phyloP scores from a whole-genome alignment of 306 rosid species.

The Casuarina equisetifolia region DNA sequence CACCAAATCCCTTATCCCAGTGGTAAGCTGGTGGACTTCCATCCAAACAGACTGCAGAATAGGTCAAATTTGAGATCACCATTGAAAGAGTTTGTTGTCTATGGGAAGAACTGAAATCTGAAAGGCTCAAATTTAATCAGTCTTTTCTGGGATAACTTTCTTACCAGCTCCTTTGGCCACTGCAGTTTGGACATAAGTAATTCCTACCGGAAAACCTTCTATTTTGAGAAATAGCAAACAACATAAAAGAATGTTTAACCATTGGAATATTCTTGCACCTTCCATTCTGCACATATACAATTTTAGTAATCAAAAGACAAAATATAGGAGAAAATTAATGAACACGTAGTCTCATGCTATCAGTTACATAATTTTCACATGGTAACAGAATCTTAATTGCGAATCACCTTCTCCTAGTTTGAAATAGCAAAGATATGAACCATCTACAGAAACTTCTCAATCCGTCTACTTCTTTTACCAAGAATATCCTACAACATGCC shows the following conservation, averaged over 20 bases:
- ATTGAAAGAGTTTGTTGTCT: background rate
- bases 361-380: background rate
- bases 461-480: background rate
- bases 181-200: conserved; percentile 62
- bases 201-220: conserved; percentile 58
- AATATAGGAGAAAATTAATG: background rate
- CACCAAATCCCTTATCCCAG: conserved; percentile 63
- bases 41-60: conserved; percentile 83
- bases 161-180: conserved; percentile 89
- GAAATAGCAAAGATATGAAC: background rate
- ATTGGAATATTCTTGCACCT: conserved; percentile 35
- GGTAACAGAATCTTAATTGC: background rate
- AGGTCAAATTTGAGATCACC: conserved; percentile 20
- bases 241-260: conserved; percentile 49
- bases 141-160: conserved; percentile 22
- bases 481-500: background rate
- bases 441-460: background rate
- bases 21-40: conserved; percentile 98
- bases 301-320: conserved; percentile 16
- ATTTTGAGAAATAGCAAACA: conserved; percentile 40
- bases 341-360: background rate
- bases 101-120: conserved; percentile 6
- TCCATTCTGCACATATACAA: conserved; percentile 59
- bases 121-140: background rate
- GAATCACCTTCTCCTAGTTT: background rate